Evolutionary conservation across 1,139 yeast species (phyloP), one percentile per base, ranked within the genome.

Genomic region (Pichia sp.): DNA sequence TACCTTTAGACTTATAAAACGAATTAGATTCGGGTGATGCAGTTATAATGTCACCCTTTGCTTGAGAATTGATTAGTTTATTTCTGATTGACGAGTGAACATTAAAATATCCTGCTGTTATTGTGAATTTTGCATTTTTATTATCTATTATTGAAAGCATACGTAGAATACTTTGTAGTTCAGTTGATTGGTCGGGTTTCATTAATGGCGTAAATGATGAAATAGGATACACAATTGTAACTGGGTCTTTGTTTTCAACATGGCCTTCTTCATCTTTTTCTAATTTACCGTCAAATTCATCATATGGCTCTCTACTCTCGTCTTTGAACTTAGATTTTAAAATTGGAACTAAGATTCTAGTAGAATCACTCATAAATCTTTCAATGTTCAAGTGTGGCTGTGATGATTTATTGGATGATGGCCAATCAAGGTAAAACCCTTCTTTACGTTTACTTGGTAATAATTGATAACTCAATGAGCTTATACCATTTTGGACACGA

Each of bases 51-150:
- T 74, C 69, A 1, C 95, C 96, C 3, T 55, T 48, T 0, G 94
- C 83, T 27, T 72, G 71, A 0, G 89, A 77, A 41, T 70, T 69
- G 38, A 88, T 64, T 42, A 92, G 70, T 40, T 76, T 72, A n/a
- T 71, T 68, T 58, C 79, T 80, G 51, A 86, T 83, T 42, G 80
- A 80, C 0, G 95, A 88, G 44, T 84, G 78, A 79, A 92, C 84
- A 64, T 92, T 94, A 71, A 92, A 94, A 65, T 92, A 92, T 1
- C 99, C 99, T 0, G 98, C 97, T 0, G 98, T 94, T 59, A 92
- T 83, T 59, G 87, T 77, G 95, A 96, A 92, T 50, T 74, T 74
- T 45, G 82, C 76, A 25, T 69, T 62, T 4, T 78, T 73, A 49
- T 75, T 74, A 56, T 74, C 81, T 48, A 83, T 70, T 59, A 75